Evolutionary conservation across 2,329 filamentous ascomycete genomes (phyloP).

Genomic region (Botrytis tulipae): DNA sequence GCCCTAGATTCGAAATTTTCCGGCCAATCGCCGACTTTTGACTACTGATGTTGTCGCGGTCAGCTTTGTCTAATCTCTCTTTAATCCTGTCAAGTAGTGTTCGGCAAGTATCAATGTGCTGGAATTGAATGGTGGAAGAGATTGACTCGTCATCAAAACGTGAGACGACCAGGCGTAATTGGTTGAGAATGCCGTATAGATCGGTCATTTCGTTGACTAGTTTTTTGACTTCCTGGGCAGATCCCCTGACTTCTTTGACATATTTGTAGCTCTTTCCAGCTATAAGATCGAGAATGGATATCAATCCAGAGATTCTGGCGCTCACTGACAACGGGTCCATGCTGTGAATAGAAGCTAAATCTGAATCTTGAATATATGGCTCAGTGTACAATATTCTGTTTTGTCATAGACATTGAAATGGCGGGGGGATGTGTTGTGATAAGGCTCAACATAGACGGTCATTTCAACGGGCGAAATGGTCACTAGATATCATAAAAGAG

Average conservation of each 20-base stretch:
- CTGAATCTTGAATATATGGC: background rate
- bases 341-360: background rate
- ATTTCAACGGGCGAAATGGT: background rate
- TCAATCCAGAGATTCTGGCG: constrained; percentile 22
- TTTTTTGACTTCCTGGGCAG: constrained; percentile 9
- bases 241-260: constrained; percentile 13
- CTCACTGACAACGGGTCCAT: constrained; percentile 22
- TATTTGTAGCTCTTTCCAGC: constrained; percentile 15
- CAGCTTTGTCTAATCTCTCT: background rate
- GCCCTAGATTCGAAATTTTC: constrained; percentile 9
- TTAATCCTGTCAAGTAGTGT: background rate
- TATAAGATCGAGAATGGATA: constrained; percentile 16
- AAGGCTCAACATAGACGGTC: background rate
- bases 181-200: constrained; percentile 2
- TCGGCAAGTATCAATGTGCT: background rate
- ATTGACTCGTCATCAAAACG: background rate
- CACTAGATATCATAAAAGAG: background rate
- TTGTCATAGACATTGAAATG: background rate
- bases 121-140: background rate
- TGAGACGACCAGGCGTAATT: background rate
- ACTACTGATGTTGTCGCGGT: background rate
- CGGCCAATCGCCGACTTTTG: background rate
- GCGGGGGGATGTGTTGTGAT: background rate
- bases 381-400: background rate
- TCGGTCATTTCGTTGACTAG: constrained; percentile 6